Evolutionary conservation across 2,329 filamentous ascomycete genomes (phyloP), one percentile per base, ranked within the genome.

Genomic region (Pseudocercospora ulei): DNA sequence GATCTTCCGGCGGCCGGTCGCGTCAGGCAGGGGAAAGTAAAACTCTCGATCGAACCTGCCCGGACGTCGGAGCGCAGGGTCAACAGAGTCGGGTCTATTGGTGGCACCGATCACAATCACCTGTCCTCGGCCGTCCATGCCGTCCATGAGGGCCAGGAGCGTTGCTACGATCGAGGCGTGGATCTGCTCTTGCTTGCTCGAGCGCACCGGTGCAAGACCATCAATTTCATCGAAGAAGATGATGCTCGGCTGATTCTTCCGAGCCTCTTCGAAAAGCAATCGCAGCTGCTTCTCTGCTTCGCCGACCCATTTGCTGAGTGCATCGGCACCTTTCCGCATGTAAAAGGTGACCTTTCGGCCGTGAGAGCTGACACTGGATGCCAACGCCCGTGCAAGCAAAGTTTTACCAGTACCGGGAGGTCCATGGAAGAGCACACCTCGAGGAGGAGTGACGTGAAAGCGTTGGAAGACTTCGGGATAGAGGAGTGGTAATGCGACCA

Each of bases 201-300:
- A 96, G 53, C 90, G 76, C 20, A 96, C 90, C 35, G 90, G 92
- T 2, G 90, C 90, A 48, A 98, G 71, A 39, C 90, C 90, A 64
- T 98, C 90, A 51, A 98, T 98, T 62, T 98, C 90, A 60, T 98
- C 90, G 53, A 98, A 96, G 68, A 98, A 98, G 61, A 98, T 98
- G 62, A 98, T 98, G 61, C 88, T 96, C 0, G 90, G 90, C 56
- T 98, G 90, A 1, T 82, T 96, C 60, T 86, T 90, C 46, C 88
- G 75, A 9, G 90, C 90, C 63, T 98, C 90, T 54, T 96, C 90
- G 49, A 98, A 98, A 3, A 98, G 71, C 41, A 96, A 67, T 29
- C 90, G 79, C 38, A 98, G 74, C 59, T 98, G 90, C 63, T 88
- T 81, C 64, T 98, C 90, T 6, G 92, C 90, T 63, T 98, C 90